phyloP scores from a whole-genome alignment of 495 filamentous ascomycete genomes.

The Tirmania nivea region DNA sequence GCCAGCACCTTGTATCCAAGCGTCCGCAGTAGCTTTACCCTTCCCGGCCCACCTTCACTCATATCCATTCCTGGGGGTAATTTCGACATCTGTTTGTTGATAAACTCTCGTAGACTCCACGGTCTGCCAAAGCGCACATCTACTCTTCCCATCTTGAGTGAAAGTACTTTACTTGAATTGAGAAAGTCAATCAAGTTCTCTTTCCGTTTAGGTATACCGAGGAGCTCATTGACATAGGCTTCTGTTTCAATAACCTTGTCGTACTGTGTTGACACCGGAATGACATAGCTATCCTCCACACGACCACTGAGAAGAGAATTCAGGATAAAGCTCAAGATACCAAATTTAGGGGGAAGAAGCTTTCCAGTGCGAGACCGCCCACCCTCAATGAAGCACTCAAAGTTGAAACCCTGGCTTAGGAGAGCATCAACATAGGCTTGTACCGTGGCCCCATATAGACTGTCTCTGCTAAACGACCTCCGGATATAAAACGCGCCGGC shows the following conservation, averaged over 20 bases:
- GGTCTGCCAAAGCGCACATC: constrained; percentile 92
- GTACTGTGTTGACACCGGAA: constrained; percentile 89
- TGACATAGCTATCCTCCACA: constrained; percentile 74
- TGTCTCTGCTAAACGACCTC: constrained; percentile 76
- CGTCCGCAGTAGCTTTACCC: constrained; percentile 48
- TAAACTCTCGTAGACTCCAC: constrained; percentile 67
- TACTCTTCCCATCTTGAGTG: constrained; percentile 69
- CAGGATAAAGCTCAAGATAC: constrained; percentile 80
- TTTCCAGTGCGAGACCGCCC: constrained; percentile 84
- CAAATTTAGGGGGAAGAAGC: constrained; percentile 79
- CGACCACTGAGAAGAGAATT: constrained; percentile 77
- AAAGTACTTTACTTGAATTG: constrained; percentile 69
- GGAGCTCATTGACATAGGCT: constrained; percentile 79
- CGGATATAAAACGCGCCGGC: constrained; percentile 95
- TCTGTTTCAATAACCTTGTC: constrained; percentile 98
- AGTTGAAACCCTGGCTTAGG: constrained; percentile 72
- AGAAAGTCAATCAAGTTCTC: constrained; percentile 81
- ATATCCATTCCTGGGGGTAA: background rate
- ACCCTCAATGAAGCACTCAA: constrained; percentile 94
- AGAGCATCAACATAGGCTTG: constrained; percentile 91
- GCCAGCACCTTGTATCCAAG: constrained; percentile 78
- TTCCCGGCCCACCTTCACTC: constrained; percentile 23
- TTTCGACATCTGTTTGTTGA: constrained; percentile 43
- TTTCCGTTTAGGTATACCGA: constrained; percentile 83
- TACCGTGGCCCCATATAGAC: constrained; percentile 71